Base-by-base conservation (phyloP, 768 basidiomycete species). In the Kwoniella sp. region DNA sequence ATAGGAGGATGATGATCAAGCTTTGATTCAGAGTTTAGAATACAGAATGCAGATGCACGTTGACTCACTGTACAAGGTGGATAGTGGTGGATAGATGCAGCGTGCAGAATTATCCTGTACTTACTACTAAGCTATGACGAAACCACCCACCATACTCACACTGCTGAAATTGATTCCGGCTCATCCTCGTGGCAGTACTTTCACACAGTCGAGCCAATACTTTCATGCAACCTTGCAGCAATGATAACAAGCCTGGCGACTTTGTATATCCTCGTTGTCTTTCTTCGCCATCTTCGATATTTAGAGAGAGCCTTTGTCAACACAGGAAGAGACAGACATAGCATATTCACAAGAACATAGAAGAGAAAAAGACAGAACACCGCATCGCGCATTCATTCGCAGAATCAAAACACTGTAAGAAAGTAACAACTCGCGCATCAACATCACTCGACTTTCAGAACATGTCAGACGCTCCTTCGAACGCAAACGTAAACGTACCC, bases 131-230 rank as follows among this genome's bases (percentile, higher is more conserved):
- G 6, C 33, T 44, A 44, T 44, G 40, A 44, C 40, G 40, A 44
- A 44, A 44, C 40, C 3, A 15, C 49, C 10, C 49, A 50, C 22
- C 49, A 7, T 12, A 24, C 6, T 15, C 2, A 4, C 22, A 19
- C 22, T 2, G 12, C 24, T 19, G 7, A 50, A 19, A 22, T 50
- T 29, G 27, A 50, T 50, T 19, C 40, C 40, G 27, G 49, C 17
- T 19, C 40, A 44, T 44, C 8, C 40, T 9, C 40, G 40, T 44
- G 40, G n/a, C 17, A 19, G 12, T 21, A 62, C 62, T 63, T 27
- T 63, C 62, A 22, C 62, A 63, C 62, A 55, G 55, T 63, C 15
- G 2, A 10, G 6, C 4, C 40, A 6, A 13, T 33, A 6, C 13
- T 6, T 13, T 13, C 7, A 6, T 33, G 33, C 6, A 13, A 6